phyloP scores from a whole-genome alignment of 2,329 filamentous ascomycete species.

The Nannizzia gypsea region DNA sequence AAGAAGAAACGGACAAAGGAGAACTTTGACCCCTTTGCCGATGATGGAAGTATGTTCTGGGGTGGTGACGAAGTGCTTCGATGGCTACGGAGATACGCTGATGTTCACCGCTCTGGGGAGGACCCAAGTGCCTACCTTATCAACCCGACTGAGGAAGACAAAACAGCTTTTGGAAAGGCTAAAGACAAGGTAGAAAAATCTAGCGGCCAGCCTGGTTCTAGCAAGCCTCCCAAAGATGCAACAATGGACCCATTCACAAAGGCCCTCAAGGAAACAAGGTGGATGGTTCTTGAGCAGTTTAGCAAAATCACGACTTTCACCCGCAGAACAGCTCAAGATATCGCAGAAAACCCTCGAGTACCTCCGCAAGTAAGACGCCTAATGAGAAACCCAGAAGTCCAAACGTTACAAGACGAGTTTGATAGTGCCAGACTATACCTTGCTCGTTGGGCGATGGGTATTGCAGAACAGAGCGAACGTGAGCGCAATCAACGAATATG shows the following conservation, averaged over 20 bases:
- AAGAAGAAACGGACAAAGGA: slow-evolving; percentile 76
- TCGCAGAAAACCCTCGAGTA: slow-evolving; percentile 80
- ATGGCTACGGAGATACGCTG: slow-evolving; percentile 77
- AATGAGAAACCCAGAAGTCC: slow-evolving; percentile 83
- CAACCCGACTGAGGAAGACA: slow-evolving; percentile 76
- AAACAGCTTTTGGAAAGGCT: slow-evolving; percentile 57
- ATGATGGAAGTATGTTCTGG: slow-evolving; percentile 77
- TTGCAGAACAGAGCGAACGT: slow-evolving; percentile 88
- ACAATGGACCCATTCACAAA: slow-evolving; percentile 89
- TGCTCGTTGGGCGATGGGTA: slow-evolving; percentile 96
- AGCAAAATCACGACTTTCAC: slow-evolving; percentile 97
- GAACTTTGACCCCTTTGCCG: slow-evolving; percentile 80
- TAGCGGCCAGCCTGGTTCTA: slow-evolving; percentile 13
- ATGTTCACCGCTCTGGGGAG: slow-evolving; percentile 68
- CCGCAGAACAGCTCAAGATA: slow-evolving; percentile 75
- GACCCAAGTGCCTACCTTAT: slow-evolving; percentile 88
- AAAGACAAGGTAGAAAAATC: slow-evolving; percentile 26
- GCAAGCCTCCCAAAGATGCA: slow-evolving; percentile 44
- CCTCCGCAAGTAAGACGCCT: slow-evolving; percentile 78
- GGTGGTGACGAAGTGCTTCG: slow-evolving; percentile 88
- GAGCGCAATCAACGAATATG: slow-evolving; percentile 79
- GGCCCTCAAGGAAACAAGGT: slow-evolving; percentile 84
- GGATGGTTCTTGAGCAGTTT: slow-evolving; percentile 93
- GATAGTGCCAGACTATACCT: slow-evolving; percentile 91
- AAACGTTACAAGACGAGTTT: slow-evolving; percentile 91